Percentiles rank a stretch among this genome's conserved stretches.
Conservation (phyloP, 2,329 filamentous ascomycete genomes). For the Colletotrichum gigasporum region DNA sequence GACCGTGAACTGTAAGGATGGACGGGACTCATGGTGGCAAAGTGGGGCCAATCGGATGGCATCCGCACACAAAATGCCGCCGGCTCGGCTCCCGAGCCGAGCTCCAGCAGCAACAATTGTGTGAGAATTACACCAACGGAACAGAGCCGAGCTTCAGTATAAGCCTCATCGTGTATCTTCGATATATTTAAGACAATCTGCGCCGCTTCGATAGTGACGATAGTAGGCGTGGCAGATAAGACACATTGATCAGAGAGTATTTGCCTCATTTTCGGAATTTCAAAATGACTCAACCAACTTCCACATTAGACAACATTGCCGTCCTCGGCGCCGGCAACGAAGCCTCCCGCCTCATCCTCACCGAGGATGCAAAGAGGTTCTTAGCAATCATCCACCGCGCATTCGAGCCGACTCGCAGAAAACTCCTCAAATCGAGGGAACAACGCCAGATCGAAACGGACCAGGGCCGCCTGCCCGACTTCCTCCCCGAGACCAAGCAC, state of each 20-base stretch:
- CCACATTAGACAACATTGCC: conserved; percentile 63
- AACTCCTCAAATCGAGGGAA: conserved; percentile 80
- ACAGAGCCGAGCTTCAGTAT: conserved; percentile 2
- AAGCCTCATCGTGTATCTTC: not conserved
- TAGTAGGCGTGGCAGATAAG: not conserved
- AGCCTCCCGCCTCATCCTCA: conserved; percentile 82
- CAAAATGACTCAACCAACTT: conserved; percentile 15
- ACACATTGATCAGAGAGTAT: not conserved
- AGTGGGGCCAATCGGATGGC: conserved; percentile 20
- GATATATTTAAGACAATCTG: not conserved
- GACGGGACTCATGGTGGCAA: not conserved
- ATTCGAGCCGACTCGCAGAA: conserved; percentile 84
- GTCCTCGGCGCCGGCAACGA: conserved; percentile 79
- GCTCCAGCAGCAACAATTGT: not conserved
- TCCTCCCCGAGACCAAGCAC: conserved; percentile 87
- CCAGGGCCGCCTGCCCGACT: conserved; percentile 82
- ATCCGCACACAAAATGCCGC: not conserved
- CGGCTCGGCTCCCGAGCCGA: conserved; percentile 10
- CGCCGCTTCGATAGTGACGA: not conserved
- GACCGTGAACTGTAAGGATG: no score
- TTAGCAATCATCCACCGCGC: conserved; percentile 86
- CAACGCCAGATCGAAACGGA: conserved; percentile 87
- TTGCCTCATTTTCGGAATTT: not conserved
- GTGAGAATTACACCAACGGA: conserved; percentile 1
- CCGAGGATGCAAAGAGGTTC: conserved; percentile 83